Percentiles rank a stretch among this genome's conserved stretches.
phyloP scores from a whole-genome alignment of 441 rosid genomes.

The Gossypium gossypioides region DNA sequence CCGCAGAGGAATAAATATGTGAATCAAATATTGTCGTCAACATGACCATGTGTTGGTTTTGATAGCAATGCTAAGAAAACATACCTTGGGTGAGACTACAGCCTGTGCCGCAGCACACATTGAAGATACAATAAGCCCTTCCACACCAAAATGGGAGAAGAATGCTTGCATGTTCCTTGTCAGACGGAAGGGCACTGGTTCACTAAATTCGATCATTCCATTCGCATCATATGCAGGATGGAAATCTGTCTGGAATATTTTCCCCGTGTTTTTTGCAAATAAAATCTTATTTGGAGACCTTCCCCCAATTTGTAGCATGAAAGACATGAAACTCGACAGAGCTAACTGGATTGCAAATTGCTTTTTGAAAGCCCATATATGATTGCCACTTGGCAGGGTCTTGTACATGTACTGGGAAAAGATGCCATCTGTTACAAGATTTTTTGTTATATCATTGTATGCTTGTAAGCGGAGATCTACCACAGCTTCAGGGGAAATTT shows the following conservation, averaged over 20 bases:
- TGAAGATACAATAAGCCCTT: constrained; percentile 82
- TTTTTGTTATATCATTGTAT: constrained; percentile 67
- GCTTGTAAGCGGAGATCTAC: constrained; percentile 93
- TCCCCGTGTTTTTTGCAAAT: constrained; percentile 91
- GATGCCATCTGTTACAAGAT: constrained; percentile 56
- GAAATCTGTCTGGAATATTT: constrained; percentile 89
- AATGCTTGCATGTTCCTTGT: constrained; percentile 93
- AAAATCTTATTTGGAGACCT: constrained; percentile 96
- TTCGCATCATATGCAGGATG: constrained; percentile 88
- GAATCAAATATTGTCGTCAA: not conserved
- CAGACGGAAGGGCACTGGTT: constrained; percentile 90
- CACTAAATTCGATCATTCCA: constrained; percentile 83
- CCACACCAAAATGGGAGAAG: constrained; percentile 88
- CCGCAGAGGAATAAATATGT: not conserved
- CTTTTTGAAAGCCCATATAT: constrained; percentile 94
- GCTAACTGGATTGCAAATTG: constrained; percentile 94
- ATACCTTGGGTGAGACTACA: constrained; percentile 73
- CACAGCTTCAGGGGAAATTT: constrained; percentile 72
- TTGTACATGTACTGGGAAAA: constrained; percentile 96
- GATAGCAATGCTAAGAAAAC: not conserved
- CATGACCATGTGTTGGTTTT: not conserved
- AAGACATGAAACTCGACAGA: constrained; percentile 93
- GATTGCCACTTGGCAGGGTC: constrained; percentile 68
- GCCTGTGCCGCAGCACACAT: constrained; percentile 93
- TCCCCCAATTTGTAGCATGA: constrained; percentile 88